Percentiles rank a stretch among this genome's conserved stretches.
These are phyloP conservation scores for Thelonectria discophora DNA, from an alignment of 2,329 filamentous ascomycete species.

Conservation along the genomic window DNA sequence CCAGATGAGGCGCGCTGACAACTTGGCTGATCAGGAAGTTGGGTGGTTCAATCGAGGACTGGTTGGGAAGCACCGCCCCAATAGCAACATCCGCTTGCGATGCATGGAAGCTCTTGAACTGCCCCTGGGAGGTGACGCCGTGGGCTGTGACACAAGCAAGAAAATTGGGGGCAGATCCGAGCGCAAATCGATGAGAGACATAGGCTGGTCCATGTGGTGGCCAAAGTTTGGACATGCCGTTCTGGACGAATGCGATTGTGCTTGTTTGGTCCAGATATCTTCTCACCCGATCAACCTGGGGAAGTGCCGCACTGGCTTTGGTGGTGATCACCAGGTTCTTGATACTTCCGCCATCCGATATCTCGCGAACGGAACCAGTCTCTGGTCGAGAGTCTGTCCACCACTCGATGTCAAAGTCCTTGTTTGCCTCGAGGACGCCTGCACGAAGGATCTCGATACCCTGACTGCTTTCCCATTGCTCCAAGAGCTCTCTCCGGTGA, in stretches of 20 bases:
- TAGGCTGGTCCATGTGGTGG: constrained; percentile 60
- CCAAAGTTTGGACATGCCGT: constrained; percentile 80
- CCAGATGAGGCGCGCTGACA: constrained; percentile 53
- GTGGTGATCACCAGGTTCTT: constrained; percentile 80
- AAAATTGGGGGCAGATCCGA: constrained; percentile 67
- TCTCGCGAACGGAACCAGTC: constrained; percentile 50
- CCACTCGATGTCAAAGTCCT: constrained; percentile 61
- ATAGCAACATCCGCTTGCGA: constrained; percentile 59
- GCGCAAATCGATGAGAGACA: constrained; percentile 51
- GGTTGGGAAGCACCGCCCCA: constrained; percentile 55
- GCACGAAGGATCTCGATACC: constrained; percentile 57
- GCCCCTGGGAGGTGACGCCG: constrained; percentile 60
- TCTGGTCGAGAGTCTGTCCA: constrained; percentile 58
- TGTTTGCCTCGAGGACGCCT: constrained; percentile 43
- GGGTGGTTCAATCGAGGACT: constrained; percentile 23
- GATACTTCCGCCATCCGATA: constrained; percentile 58
- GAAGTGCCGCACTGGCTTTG: constrained; percentile 75
- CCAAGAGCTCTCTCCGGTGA: constrained; percentile 63
- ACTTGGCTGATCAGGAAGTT: constrained; percentile 56
- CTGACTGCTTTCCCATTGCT: constrained; percentile 55
- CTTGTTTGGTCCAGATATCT: constrained; percentile 69
- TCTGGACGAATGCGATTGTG: constrained; percentile 86
- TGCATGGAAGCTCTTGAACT: constrained; percentile 63
- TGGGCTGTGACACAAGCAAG: constrained; percentile 72
- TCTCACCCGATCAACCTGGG: constrained; percentile 66